Percentiles rank a stretch among this genome's conserved stretches.
phyloP scores from a whole-genome alignment of 768 basidiomycete species.

The Leucocoprinus sp. region DNA sequence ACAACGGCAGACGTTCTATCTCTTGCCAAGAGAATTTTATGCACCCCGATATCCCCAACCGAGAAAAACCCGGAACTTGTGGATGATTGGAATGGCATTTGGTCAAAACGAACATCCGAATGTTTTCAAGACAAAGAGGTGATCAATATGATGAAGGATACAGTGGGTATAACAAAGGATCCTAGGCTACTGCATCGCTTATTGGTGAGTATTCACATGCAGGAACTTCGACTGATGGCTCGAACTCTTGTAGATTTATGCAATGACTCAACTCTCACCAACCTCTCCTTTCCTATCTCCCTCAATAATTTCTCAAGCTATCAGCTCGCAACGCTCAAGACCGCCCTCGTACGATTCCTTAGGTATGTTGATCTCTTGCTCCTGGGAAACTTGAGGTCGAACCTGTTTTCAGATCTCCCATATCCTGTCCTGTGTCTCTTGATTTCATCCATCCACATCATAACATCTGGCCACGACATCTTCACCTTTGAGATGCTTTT shows the following conservation, averaged over 20 bases:
- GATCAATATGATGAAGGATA: slow-evolving; percentile 41
- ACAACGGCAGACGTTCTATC: slow-evolving; percentile 40
- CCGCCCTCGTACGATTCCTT: slow-evolving; percentile 42
- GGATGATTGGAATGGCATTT: slow-evolving; percentile 54
- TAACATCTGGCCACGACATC: slow-evolving; percentile 64
- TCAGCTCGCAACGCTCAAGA: slow-evolving; percentile 49
- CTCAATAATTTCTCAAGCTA: slow-evolving; percentile 32
- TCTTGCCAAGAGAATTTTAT: slow-evolving; percentile 41
- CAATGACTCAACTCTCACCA: slow-evolving; percentile 38
- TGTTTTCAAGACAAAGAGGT: slow-evolving; percentile 47
- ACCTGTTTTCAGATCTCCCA: slow-evolving; percentile 43
- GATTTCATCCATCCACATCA: slow-evolving; percentile 74
- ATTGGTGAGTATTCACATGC: slow-evolving; percentile 38
- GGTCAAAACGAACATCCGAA: slow-evolving; percentile 48
- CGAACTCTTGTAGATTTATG: slow-evolving; percentile 28
- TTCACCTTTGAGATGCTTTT: slow-evolving; percentile 92
- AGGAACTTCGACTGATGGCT: background rate
- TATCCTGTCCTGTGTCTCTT: slow-evolving; percentile 79
- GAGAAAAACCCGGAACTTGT: slow-evolving; percentile 6
- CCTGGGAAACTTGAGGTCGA: slow-evolving; percentile 1
- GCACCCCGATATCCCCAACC: slow-evolving; percentile 17
- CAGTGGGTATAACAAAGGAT: slow-evolving; percentile 55
- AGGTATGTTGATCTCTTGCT: slow-evolving; percentile 30
- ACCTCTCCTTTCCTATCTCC: slow-evolving; percentile 46
- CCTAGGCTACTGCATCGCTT: slow-evolving; percentile 48